These are phyloP conservation scores for Tillandsia leiboldiana DNA, from an alignment of 176 grass and related monocot species.

Conservation along the genomic window DNA sequence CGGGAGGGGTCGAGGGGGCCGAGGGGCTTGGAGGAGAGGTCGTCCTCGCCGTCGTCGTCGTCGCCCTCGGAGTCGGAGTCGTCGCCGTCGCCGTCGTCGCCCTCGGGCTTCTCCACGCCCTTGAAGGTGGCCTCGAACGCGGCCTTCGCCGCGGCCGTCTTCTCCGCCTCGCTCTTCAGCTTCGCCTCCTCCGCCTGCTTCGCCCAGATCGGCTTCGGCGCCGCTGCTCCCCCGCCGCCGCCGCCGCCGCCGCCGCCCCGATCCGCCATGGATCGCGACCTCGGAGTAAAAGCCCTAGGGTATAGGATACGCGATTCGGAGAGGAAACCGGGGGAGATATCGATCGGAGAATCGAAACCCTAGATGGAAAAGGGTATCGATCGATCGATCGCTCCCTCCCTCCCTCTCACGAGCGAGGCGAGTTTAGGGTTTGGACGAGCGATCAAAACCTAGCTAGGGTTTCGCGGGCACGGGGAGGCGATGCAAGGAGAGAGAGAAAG, in stretches of 20 bases:
- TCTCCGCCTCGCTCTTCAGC: constrained; percentile 89
- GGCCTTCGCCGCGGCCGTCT: constrained; percentile 71
- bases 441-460: too few species aligned
- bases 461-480: too few species aligned
- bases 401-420: too few species aligned
- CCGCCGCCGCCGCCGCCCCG: neutral
- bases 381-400: too few species aligned
- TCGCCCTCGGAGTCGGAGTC: constrained; percentile 13
- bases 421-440: too few species aligned
- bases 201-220: constrained; percentile 74
- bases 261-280: constrained; percentile 14
- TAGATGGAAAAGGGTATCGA: too few species aligned
- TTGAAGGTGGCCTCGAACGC: constrained; percentile 94
- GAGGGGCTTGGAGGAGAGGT: constrained; percentile 26
- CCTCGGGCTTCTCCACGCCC: constrained; percentile 29
- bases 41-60: constrained; percentile 26
- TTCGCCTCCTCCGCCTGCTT: constrained; percentile 93
- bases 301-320: too few species aligned
- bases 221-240: constrained; percentile 14
- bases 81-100: constrained; percentile 16
- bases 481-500: too few species aligned
- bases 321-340: too few species aligned
- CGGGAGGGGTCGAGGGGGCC: constrained; percentile 61
- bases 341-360: too few species aligned
- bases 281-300: constrained; percentile 7